Percentiles rank a stretch among this genome's conserved stretches.
phyloP scores from a whole-genome alignment of 805 yeast species.

The Spathaspora hagerdaliae region DNA sequence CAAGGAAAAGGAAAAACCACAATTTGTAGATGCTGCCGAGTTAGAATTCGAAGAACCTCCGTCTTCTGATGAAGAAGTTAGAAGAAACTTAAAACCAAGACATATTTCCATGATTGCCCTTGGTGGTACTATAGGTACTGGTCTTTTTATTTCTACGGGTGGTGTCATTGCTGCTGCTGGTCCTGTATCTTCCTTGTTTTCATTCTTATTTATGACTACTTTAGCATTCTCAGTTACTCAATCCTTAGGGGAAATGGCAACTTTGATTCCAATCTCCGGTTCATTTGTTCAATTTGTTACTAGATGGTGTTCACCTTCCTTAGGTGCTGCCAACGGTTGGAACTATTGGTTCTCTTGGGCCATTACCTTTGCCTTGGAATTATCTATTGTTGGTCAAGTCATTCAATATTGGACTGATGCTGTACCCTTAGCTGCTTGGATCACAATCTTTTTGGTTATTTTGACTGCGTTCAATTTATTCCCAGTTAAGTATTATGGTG shows the following conservation, averaged over 20 bases:
- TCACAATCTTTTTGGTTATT: constrained; percentile 58
- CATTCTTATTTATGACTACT: constrained; percentile 63
- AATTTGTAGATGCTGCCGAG: constrained; percentile 4
- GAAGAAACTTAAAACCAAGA: constrained; percentile 59
- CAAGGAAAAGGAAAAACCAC: constrained; percentile 4
- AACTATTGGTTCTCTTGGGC: constrained; percentile 79
- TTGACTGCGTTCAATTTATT: constrained; percentile 53
- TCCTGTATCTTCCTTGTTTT: constrained; percentile 63
- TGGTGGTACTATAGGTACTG: constrained; percentile 81
- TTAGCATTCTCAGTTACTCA: constrained; percentile 66
- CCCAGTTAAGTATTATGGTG: constrained; percentile 72
- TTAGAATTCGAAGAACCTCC: constrained; percentile 1
- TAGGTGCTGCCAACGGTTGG: constrained; percentile 72
- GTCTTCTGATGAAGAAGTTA: constrained; percentile 32
- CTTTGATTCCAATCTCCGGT: constrained; percentile 65
- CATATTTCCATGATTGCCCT: constrained; percentile 74
- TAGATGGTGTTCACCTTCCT: constrained; percentile 63
- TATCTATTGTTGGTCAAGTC: constrained; percentile 66
- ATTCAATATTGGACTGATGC: constrained; percentile 63
- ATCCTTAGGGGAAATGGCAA: constrained; percentile 78
- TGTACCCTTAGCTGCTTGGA: constrained; percentile 74
- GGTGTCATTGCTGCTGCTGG: constrained; percentile 48
- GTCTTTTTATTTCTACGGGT: constrained; percentile 65
- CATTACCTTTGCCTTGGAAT: constrained; percentile 69
- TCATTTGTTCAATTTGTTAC: constrained; percentile 70